Percentiles rank a stretch among this genome's conserved stretches.
phyloP scores from a whole-genome alignment of 805 yeast genomes.

The Yueomyces sp. region DNA sequence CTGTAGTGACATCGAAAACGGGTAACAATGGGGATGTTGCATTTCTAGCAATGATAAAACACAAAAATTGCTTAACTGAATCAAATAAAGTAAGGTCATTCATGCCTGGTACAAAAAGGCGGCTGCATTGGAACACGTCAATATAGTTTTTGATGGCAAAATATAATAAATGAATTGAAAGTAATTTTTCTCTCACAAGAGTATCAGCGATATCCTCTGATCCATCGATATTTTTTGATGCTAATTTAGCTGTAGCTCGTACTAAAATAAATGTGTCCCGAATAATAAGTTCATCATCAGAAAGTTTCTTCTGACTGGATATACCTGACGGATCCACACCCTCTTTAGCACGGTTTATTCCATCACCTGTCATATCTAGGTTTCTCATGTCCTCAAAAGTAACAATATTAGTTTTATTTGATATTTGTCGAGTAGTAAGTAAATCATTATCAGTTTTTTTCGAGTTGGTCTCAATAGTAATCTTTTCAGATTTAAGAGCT shows the following conservation, averaged over 20 bases:
- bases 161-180: slow-evolving; percentile 79
- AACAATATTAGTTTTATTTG: slow-evolving; percentile 28
- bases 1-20: slow-evolving; percentile 81
- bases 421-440: no score
- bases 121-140: slow-evolving; percentile 56
- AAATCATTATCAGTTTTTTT: no score
- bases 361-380: slow-evolving; percentile 41
- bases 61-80: slow-evolving; percentile 72
- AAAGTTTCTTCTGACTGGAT: slow-evolving; percentile 1
- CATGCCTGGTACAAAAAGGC: slow-evolving; percentile 41
- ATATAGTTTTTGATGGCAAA: slow-evolving; percentile 76
- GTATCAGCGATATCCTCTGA: slow-evolving; percentile 81
- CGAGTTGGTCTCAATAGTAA: no score
- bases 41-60: slow-evolving; percentile 74
- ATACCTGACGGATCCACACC: slow-evolving; percentile 3
- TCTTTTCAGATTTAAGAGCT: not conserved
- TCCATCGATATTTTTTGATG: slow-evolving; percentile 70
- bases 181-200: slow-evolving; percentile 78
- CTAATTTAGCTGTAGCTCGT: slow-evolving; percentile 88
- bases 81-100: slow-evolving; percentile 54
- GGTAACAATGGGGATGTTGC: slow-evolving; percentile 88
- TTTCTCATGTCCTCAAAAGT: slow-evolving; percentile 51
- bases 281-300: slow-evolving; percentile 50
- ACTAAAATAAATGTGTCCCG: slow-evolving; percentile 89
- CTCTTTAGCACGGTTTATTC: slow-evolving; percentile 31